Evolutionary conservation across 768 basidiomycete genomes (phyloP), one percentile per base, ranked within the genome.

Genomic region (Amanita pseudoporphyria): DNA sequence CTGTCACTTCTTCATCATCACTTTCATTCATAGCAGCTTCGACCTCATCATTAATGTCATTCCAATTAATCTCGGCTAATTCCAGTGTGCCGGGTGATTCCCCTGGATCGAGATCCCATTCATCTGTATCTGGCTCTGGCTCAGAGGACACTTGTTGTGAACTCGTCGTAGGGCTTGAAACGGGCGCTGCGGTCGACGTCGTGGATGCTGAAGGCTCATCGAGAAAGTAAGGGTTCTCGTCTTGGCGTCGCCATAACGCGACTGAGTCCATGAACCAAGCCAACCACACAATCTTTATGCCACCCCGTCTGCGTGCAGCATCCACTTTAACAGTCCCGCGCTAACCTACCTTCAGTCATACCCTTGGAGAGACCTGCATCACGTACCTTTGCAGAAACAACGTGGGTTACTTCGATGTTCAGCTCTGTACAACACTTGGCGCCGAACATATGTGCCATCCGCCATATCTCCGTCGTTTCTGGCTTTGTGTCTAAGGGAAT

Each of bases 291-390:
- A 97, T 81, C 61, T 84, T 82, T 60, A 88, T 79, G 19, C 78
- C 78, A 5, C 83, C 81, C n/a, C 79, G 77, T 60, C 78, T 78
- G 36, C 84, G 77, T 1, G 93, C 92, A 47, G 75, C 70, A 60
- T 92, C 84, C 1, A 95, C 92, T 67, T 99, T 99, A 55, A 85
- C 84, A 0, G 95, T 97, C 30, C 89, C 88, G 53, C 80, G 80
- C 89, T 94, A 53, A 14, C 49, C 36, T 19, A 31, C 40, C 42
- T 44, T 53, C 21, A 52, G 52, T 30, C 28, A 51, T 33, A 22
- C 41, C 26, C 39, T 12, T 35, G 42, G 28, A 36, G 31, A 19
- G 36, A 9, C 49, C 22, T 56, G 44, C 28, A 46, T 12, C 32
- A 56, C 63, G 51, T 53, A 89, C 88, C 75, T 92, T 90, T 7